A percentile compares a stretch with the other conserved stretches of the same genome.
Evolutionary conservation across 2,329 filamentous ascomycete genomes (phyloP).

Genomic region (Pseudogymnoascus sp.): DNA sequence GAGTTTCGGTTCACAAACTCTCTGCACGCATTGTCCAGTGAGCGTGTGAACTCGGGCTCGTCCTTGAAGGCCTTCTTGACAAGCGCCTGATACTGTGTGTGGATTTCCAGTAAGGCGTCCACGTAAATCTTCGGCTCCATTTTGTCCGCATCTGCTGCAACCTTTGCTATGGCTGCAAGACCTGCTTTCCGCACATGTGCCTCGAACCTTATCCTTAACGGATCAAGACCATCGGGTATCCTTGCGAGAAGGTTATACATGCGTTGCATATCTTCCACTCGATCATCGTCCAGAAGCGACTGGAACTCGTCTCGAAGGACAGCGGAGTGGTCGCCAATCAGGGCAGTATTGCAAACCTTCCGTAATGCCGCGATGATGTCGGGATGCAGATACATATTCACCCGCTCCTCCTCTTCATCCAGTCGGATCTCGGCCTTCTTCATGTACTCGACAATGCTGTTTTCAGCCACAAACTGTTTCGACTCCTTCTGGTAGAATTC

Average conservation of each 20-base stretch:
- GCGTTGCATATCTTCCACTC: conserved; percentile 87
- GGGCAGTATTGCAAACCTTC: conserved; percentile 77
- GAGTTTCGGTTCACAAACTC: conserved; percentile 98
- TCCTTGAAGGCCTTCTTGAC: conserved; percentile 91
- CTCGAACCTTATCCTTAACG: conserved; percentile 80
- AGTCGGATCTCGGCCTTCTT: conserved; percentile 92
- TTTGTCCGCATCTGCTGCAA: conserved; percentile 78
- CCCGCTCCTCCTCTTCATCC: conserved; percentile 88
- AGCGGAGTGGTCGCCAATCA: conserved; percentile 80
- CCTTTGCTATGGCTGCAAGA: conserved; percentile 80
- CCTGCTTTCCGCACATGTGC: conserved; percentile 87
- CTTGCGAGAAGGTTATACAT: conserved; percentile 91
- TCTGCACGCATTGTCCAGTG: conserved; percentile 90
- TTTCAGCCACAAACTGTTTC: conserved; percentile 88
- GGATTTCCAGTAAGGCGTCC: conserved; percentile 86
- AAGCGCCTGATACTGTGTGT: conserved; percentile 84
- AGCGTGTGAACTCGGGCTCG: conserved; percentile 93
- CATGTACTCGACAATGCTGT: conserved; percentile 98
- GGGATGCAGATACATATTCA: conserved; percentile 81
- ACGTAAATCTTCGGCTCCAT: conserved; percentile 96
- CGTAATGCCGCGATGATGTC: conserved; percentile 83
- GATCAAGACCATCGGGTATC: conserved; percentile 86
- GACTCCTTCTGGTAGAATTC: conserved; percentile 89
- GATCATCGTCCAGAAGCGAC: conserved; percentile 83
- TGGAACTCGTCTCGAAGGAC: conserved; percentile 96